phyloP scores from a whole-genome alignment of 2,329 filamentous ascomycete genomes.

The Exophiala bonariae region DNA sequence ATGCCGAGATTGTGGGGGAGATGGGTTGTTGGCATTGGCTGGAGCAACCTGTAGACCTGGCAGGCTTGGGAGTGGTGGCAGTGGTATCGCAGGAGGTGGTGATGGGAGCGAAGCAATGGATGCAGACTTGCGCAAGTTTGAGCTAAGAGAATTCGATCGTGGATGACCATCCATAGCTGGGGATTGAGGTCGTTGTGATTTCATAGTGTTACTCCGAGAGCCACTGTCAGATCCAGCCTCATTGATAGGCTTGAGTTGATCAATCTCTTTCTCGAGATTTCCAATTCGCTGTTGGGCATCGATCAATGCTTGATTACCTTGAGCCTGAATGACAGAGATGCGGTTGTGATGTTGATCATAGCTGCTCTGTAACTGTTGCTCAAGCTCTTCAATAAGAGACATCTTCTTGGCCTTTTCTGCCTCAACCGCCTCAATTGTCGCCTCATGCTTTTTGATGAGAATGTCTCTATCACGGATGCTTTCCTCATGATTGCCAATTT shows the following conservation, averaged over 20 bases:
- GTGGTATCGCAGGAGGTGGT: conserved; percentile 90
- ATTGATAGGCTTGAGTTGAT: conserved; percentile 43
- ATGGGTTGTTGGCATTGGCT: conserved; percentile 55
- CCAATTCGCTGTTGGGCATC: conserved; percentile 69
- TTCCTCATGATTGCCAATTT: conserved; percentile 49
- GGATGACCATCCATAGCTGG: conserved; percentile 47
- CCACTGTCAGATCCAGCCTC: conserved; percentile 44
- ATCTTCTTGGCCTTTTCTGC: conserved; percentile 85
- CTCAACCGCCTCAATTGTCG: conserved; percentile 50
- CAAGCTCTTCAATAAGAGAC: conserved; percentile 88
- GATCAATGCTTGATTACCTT: conserved; percentile 73
- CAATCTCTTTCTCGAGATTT: conserved; percentile 66
- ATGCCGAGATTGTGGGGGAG: conserved; percentile 66
- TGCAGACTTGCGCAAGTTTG: conserved; percentile 78
- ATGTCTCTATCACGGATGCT: conserved; percentile 45
- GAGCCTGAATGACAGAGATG: conserved; percentile 75
- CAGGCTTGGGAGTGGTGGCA: conserved; percentile 78
- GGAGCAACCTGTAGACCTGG: conserved; percentile 45
- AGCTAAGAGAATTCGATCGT: conserved; percentile 60
- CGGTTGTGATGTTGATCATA: conserved; percentile 95
- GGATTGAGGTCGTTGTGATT: conserved; percentile 38
- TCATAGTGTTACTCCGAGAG: conserved; percentile 28
- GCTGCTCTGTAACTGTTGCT: conserved; percentile 92
- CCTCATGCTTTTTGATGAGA: conserved; percentile 47
- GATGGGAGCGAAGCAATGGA: conserved; percentile 85